These are phyloP conservation scores for Murraya koenigii DNA, from an alignment of 345 rosid species.

Conservation along the genomic window DNA sequence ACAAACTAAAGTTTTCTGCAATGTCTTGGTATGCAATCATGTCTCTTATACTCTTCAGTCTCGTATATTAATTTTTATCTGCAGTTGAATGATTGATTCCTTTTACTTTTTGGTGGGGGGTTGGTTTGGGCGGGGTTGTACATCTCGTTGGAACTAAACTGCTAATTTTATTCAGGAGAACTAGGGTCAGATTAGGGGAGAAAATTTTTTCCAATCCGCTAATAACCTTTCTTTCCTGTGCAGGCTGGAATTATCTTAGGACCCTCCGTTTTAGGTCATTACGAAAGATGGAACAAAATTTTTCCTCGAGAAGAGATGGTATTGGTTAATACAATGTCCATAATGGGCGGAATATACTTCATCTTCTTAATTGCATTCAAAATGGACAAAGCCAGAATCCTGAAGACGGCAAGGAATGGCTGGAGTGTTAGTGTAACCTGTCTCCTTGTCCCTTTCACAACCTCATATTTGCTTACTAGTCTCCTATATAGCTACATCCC, in stretches of 20 bases:
- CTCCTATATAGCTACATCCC: background rate
- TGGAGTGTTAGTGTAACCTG: slow-evolving; percentile 13
- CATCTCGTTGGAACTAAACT: no score
- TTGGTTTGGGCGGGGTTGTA: no score
- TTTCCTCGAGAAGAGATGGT: slow-evolving; percentile 4
- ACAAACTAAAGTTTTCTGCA: no score
- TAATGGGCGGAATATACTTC: slow-evolving; percentile 12
- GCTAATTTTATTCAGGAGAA: no score
- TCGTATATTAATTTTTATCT: no score
- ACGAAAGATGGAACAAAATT: background rate
- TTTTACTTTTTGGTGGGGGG: no score
- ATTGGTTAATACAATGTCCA: background rate
- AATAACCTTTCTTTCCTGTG: no score
- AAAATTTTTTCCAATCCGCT: no score
- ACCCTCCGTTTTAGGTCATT: slow-evolving; percentile 22
- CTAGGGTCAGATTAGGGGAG: no score
- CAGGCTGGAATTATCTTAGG: slow-evolving; percentile 13
- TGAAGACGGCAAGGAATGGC: background rate
- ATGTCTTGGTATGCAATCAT: no score
- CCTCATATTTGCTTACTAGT: background rate
- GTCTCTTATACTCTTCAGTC: no score
- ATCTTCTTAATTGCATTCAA: slow-evolving; percentile 29
- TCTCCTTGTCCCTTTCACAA: background rate
- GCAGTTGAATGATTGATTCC: no score
- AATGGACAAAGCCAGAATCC: slow-evolving; percentile 12